These are phyloP conservation scores for Glycine latifolia DNA, from an alignment of 306 rosid genomes.

Conservation along the genomic window DNA sequence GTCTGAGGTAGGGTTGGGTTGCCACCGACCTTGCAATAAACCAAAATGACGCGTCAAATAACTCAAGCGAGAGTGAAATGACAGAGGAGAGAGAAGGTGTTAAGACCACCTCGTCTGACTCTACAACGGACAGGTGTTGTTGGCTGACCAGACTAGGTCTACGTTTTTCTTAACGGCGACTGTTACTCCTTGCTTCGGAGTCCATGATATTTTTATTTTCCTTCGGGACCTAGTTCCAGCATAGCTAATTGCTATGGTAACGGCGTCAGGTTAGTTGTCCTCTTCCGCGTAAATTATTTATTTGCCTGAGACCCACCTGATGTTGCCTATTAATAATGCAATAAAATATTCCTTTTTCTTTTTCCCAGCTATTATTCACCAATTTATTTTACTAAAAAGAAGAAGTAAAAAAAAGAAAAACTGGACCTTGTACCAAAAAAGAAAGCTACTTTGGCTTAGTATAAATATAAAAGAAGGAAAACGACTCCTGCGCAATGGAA, in stretches of 20 bases:
- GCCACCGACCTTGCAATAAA: conserved; percentile 46
- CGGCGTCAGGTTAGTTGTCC: conserved; percentile 46
- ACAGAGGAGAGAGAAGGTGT: too few relatives aligned
- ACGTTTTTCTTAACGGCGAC: neutral
- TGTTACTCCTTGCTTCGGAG: neutral
- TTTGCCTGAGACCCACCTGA: neutral
- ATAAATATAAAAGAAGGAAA: neutral
- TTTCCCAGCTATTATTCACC: neutral
- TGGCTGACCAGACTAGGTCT: conserved; percentile 45
- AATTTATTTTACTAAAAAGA: neutral
- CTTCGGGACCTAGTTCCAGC: neutral
- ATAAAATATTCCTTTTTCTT: neutral
- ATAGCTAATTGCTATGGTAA: neutral
- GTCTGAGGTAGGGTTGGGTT: too few relatives aligned
- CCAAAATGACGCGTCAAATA: conserved; percentile 48
- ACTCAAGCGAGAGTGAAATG: too few relatives aligned
- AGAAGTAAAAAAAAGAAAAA: neutral
- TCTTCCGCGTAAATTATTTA: conserved; percentile 3
- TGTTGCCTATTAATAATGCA: conserved; percentile 27
- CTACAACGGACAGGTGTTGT: conserved; percentile 31
- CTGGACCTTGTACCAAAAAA: neutral
- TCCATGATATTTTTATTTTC: neutral
- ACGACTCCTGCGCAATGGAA: neutral
- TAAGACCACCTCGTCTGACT: conserved; percentile 20
- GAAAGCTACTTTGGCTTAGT: conserved; percentile 21